Base-by-base conservation (phyloP, 345 rosid species). In the Draba incana region DNA sequence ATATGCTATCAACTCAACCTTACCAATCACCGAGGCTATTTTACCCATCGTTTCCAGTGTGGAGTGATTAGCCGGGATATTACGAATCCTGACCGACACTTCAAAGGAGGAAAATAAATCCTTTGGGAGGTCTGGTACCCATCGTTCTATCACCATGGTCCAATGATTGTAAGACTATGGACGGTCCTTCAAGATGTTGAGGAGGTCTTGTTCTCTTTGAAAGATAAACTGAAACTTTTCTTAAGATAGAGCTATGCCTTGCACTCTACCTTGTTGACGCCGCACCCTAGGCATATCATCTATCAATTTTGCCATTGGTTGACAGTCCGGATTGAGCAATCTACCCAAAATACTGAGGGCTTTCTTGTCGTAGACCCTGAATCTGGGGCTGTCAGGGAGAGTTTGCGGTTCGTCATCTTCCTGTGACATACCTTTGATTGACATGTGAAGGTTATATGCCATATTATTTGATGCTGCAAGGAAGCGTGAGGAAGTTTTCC, bases 221-320 rank as follows among this genome's bases (percentile, higher is more conserved):
- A 53, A 53, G 5, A 53, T 30, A 10, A 53, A 53, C 23, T 53
- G 24, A 2, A 53, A 30, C 2, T 31, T 53, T 1, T 53, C 57
- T 0, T 0, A 0, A 0, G 57, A 53, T 0, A 53, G 20, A 0
- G 23, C 23, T 0, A n/a, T 53, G 0, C 16, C 39, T 0, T 27
- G 0, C 0, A 55, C 60, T 3, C 60, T 1, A 0, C 8, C n/a
- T 4, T 33, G 0, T 2, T 15, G 3, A 0, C 43, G 1, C 60
- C 43, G 15, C 0, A 35, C 27, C 0, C 25, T 3, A 0, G 44
- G 27, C 60, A 55, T 55, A 0, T 5, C 23, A 0, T 35, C 42
- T 0, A 55, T 55, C 27, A 15, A 4, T 12, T 16, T 55, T 0
- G 5, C 24, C 43, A 55, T 55, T 2, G 13, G 8, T 55, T 55